Percentiles rank a stretch among this genome's conserved stretches.
Conservation (phyloP, 2,329 filamentous ascomycete genomes). For the Aureobasidium lini region DNA sequence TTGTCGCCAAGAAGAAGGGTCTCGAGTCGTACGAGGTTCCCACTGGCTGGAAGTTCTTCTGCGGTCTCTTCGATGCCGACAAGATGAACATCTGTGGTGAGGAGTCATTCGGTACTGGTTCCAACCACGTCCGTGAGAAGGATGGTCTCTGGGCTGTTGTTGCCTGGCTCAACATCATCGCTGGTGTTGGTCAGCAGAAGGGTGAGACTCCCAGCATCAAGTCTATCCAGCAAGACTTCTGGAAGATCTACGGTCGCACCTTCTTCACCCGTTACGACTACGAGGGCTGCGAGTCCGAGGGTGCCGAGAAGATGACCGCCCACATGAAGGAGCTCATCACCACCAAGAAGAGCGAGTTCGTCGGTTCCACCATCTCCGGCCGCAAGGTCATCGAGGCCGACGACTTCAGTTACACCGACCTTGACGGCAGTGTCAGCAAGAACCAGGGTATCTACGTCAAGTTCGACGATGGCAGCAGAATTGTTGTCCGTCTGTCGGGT, state of each 20-base stretch:
- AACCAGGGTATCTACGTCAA: conserved; percentile 94
- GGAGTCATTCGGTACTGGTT: conserved; percentile 95
- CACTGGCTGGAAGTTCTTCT: conserved; percentile 99
- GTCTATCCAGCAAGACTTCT: conserved; percentile 96
- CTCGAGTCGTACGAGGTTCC: conserved; percentile 93
- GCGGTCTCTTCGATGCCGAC: conserved; percentile 84
- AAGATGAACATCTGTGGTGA: conserved; percentile 98
- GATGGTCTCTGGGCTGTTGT: conserved; percentile 96
- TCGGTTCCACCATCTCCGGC: conserved; percentile 73
- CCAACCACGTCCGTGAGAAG: conserved; percentile 98
- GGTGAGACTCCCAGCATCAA: conserved; percentile 82
- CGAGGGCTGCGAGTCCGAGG: conserved; percentile 86
- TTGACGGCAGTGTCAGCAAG: conserved; percentile 92
- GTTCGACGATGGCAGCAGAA: conserved; percentile 90
- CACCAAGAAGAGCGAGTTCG: conserved; percentile 60
- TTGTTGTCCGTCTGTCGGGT: conserved; percentile 89
- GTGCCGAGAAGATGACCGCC: conserved; percentile 81
- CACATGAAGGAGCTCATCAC: conserved; percentile 73
- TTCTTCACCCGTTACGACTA: conserved; percentile 99
- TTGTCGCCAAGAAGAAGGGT: conserved; percentile 90
- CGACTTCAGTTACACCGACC: conserved; percentile 96
- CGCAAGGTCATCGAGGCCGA: conserved; percentile 83
- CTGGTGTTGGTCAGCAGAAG: conserved; percentile 78
- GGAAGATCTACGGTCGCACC: conserved; percentile 88
- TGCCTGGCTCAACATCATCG: conserved; percentile 98